Conservation (phyloP, 2,329 filamentous ascomycete species). For the Emmonsiellopsis sp. region DNA sequence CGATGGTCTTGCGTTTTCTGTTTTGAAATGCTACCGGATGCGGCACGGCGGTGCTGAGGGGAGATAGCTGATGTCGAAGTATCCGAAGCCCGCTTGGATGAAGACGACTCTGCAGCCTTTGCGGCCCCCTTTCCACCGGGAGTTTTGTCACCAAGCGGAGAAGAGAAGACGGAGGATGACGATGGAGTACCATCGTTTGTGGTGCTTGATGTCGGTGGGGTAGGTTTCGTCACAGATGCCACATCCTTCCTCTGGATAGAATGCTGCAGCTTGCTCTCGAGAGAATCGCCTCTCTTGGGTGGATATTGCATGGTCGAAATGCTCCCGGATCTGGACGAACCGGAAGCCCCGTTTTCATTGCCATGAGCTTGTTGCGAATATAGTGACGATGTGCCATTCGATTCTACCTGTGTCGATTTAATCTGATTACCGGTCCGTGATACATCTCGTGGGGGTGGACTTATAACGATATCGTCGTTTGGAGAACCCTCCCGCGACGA, state of each 20-base stretch:
- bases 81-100: slow-evolving; percentile 5
- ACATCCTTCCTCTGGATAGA: slow-evolving; percentile 59
- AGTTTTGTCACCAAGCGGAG: not conserved
- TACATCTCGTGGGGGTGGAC: not conserved
- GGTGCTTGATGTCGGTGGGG: not conserved
- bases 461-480: not conserved
- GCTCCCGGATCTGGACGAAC: slow-evolving; percentile 25
- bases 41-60: slow-evolving; percentile 6
- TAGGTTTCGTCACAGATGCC: slow-evolving; percentile 16
- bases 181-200: slow-evolving; percentile 12
- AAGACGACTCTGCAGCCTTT: not conserved
- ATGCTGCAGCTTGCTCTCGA: slow-evolving; percentile 43
- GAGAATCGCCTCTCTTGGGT: slow-evolving; percentile 53
- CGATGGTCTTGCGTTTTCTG: slow-evolving; percentile 12
- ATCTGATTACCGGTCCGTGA: not conserved
- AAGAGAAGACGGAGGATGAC: slow-evolving; percentile 7
- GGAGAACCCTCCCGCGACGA: slow-evolving; percentile 33
- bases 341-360: slow-evolving; percentile 15
- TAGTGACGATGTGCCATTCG: not conserved
- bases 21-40: slow-evolving; percentile 3
- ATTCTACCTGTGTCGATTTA: not conserved
- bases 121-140: not conserved
- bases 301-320: slow-evolving; percentile 24
- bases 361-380: slow-evolving; percentile 4
- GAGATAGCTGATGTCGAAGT: slow-evolving; percentile 7